A percentile compares a stretch with the other conserved stretches of the same genome.
phyloP scores from a whole-genome alignment of 306 rosid species.

The cucumber (Cucumis sativus) region Cucumber_9930_V3 NC_026661.2:2520501-2521000 shows the following conservation, averaged over 20 bases:
- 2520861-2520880: neutral
- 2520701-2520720: neutral
- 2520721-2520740: neutral
- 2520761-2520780: neutral
- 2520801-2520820: neutral
- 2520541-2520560: neutral
- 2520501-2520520: constrained; percentile 93
- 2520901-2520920: neutral
- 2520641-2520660: neutral
- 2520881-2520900: neutral
- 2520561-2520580: neutral
- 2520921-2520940: neutral
- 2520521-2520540: constrained; percentile 3
- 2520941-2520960: constrained; percentile 1
- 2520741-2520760: neutral
- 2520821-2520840: neutral
- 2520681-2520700: neutral
- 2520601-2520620: neutral
- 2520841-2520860: neutral
- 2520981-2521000: neutral
- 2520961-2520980: neutral
- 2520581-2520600: neutral
- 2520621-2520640: neutral
- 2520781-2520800: neutral
- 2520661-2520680: neutral